Evolutionary conservation across 768 basidiomycete genomes (phyloP).

Genomic region (Leccinum uliginosum): DNA sequence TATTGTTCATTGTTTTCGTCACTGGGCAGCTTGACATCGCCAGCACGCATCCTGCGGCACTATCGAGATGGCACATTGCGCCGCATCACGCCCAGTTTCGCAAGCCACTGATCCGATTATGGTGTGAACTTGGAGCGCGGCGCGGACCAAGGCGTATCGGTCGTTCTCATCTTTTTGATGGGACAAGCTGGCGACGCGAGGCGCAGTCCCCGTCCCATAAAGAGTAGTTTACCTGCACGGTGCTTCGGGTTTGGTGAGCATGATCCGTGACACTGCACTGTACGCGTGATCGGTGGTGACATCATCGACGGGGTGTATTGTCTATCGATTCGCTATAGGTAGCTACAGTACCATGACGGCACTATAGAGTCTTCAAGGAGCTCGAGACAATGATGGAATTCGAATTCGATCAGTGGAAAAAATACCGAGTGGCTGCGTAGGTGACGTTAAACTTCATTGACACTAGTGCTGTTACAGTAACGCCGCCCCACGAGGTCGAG

Average conservation of each 20-base stretch:
- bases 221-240: neutral
- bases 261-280: neutral
- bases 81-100: no score
- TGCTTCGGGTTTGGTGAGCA: neutral
- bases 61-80: no score
- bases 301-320: neutral
- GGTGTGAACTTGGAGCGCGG: no score
- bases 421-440: neutral
- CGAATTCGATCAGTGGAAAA: neutral
- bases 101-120: no score
- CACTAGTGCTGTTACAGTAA: neutral
- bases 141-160: no score
- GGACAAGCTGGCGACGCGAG: no score
- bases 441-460: neutral
- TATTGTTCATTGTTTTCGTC: no score
- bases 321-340: neutral
- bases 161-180: no score
- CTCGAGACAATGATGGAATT: neutral
- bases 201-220: neutral
- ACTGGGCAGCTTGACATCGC: no score
- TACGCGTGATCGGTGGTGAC: neutral
- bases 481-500: no score
- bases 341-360: neutral
- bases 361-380: neutral
- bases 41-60: no score